Conservation (phyloP, 1,284 basidiomycete species). For the Gymnopus androsaceus region DNA sequence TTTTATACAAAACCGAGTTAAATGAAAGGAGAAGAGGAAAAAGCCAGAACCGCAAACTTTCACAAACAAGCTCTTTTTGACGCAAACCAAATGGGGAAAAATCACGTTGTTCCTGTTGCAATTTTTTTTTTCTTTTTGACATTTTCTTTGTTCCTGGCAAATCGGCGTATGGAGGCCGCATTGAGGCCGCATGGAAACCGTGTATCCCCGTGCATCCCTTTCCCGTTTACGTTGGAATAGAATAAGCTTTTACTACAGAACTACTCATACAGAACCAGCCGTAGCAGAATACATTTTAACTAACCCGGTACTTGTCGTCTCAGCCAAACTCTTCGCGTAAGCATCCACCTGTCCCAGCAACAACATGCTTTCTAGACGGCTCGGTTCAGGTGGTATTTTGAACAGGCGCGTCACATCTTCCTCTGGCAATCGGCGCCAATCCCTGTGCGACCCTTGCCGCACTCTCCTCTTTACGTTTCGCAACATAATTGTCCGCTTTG, state of each 20-base stretch:
- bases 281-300: slow-evolving; percentile 78
- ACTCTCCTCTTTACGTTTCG: slow-evolving; percentile 91
- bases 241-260: neutral
- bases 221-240: no score
- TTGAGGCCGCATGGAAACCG: no score
- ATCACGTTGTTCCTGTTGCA: no score
- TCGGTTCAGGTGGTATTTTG: slow-evolving; percentile 89
- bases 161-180: no score
- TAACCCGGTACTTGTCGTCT: slow-evolving; percentile 67
- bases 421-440: slow-evolving; percentile 82
- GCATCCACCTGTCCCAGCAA: slow-evolving; percentile 87
- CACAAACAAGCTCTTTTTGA: slow-evolving; percentile 1
- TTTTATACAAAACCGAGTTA: slow-evolving; percentile 18
- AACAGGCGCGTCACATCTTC: slow-evolving; percentile 84
- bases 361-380: slow-evolving; percentile 86
- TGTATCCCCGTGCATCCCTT: no score
- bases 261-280: slow-evolving; percentile 31
- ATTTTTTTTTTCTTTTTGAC: no score
- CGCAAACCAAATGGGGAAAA: no score
- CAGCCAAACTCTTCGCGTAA: slow-evolving; percentile 76
- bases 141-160: no score
- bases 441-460: slow-evolving; percentile 81
- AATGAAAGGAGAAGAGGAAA: slow-evolving; percentile 7
- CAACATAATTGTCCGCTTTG: slow-evolving; percentile 79
- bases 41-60: slow-evolving; percentile 4